Evolutionary conservation across 257 asterid species (phyloP).

Genomic region (Petrea volubilis): DNA sequence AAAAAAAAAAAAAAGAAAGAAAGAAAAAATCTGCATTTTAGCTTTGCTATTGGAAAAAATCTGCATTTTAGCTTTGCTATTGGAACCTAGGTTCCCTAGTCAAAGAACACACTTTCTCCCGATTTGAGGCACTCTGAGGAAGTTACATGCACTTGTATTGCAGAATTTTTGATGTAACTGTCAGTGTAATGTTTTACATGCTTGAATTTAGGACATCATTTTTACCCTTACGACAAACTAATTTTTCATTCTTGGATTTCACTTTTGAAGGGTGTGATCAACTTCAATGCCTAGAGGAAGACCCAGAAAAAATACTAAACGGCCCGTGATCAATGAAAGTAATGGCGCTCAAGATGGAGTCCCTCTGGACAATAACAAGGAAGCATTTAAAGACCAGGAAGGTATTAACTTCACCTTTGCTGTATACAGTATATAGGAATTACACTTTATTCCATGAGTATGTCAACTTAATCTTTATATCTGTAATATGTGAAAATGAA

Average conservation of each 20-base stretch:
- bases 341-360: slow-evolving; percentile 17
- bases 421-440: not conserved
- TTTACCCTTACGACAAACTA: not conserved
- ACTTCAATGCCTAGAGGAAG: slow-evolving; percentile 41
- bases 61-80: not conserved
- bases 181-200: slow-evolving; percentile 4
- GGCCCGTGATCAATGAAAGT: slow-evolving; percentile 10
- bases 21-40: no score
- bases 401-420: slow-evolving; percentile 28
- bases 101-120: not conserved
- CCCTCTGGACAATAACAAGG: slow-evolving; percentile 22
- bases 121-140: not conserved
- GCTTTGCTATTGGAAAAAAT: no score
- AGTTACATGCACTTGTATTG: not conserved
- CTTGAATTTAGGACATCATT: not conserved
- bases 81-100: not conserved
- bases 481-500: not conserved
- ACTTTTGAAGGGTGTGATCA: slow-evolving; percentile 19
- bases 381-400: slow-evolving; percentile 34
- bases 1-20: no score
- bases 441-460: slow-evolving; percentile 2
- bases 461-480: not conserved
- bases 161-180: not conserved
- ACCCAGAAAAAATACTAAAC: slow-evolving; percentile 26
- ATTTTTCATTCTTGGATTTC: not conserved